Conservation (phyloP, 176 grass and related monocot genomes). For the Phragmites australis region DNA sequence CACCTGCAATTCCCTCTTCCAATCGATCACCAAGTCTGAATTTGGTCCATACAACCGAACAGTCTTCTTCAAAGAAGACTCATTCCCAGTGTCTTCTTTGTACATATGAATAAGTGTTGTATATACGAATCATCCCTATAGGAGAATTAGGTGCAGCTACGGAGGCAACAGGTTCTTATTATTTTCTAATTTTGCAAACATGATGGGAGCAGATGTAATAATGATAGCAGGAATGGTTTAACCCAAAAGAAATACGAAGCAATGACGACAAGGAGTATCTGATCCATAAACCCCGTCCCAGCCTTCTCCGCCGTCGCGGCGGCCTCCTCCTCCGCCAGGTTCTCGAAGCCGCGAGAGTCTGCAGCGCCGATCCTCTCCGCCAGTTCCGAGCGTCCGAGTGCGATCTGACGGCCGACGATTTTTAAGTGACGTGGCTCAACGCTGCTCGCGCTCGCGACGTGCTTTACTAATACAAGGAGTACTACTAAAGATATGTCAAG, state of each 20-base stretch:
- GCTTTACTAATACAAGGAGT: too few relatives aligned
- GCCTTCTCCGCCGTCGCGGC: too few relatives aligned
- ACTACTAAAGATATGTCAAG: too few relatives aligned
- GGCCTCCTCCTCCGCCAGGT: too few relatives aligned
- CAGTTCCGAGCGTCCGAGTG: too few relatives aligned
- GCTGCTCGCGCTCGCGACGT: too few relatives aligned
- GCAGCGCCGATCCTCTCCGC: too few relatives aligned
- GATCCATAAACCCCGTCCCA: too few relatives aligned
- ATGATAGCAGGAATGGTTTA: not conserved
- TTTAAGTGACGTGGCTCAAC: too few relatives aligned
- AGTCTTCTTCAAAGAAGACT: slow-evolving; percentile 63
- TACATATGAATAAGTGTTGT: slow-evolving; percentile 25
- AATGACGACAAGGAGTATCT: not conserved
- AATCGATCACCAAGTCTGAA: slow-evolving; percentile 92
- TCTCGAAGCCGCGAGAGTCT: too few relatives aligned
- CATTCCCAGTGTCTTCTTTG: slow-evolving; percentile 42
- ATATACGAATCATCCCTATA: not conserved
- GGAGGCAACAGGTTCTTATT: not conserved
- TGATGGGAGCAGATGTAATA: too few relatives aligned
- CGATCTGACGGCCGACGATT: too few relatives aligned
- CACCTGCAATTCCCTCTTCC: slow-evolving; percentile 85
- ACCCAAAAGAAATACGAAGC: slow-evolving; percentile 1
- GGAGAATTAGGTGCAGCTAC: slow-evolving; percentile 13
- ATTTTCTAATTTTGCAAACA: not conserved
- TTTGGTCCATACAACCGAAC: slow-evolving; percentile 94